Evolutionary conservation across 441 rosid genomes (phyloP).

Genomic region (Gossypium aridum): DNA sequence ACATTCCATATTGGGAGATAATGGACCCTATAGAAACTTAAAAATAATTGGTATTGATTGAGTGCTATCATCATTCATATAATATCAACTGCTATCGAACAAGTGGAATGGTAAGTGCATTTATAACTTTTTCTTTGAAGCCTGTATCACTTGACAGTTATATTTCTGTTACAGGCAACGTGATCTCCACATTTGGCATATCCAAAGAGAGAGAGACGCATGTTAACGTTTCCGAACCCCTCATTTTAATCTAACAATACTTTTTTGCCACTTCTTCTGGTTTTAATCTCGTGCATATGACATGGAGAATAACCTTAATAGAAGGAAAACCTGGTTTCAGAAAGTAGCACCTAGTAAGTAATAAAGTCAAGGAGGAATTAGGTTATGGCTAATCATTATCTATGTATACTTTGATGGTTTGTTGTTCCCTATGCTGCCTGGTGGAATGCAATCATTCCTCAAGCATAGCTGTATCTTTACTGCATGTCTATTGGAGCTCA

Average conservation of each 20-base stretch:
- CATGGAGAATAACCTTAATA: neutral
- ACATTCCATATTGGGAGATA: neutral
- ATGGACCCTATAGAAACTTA: neutral
- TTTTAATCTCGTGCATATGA: neutral
- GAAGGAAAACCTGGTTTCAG: neutral
- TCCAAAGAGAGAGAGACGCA: neutral
- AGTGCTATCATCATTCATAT: neutral
- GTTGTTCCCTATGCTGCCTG: neutral
- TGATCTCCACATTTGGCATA: neutral
- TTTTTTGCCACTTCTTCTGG: neutral
- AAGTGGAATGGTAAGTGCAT: constrained; percentile 1
- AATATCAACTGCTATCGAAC: neutral
- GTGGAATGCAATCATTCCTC: neutral
- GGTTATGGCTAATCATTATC: neutral
- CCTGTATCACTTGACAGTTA: neutral
- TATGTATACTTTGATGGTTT: neutral
- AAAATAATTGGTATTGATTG: neutral
- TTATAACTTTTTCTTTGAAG: constrained; percentile 5
- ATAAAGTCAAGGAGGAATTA: neutral
- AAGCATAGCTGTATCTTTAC: neutral
- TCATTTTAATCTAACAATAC: neutral
- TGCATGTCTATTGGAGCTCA: constrained; percentile 3
- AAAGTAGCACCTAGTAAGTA: neutral
- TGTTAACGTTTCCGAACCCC: neutral
- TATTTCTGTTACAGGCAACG: neutral